Base-by-base conservation (phyloP, 768 basidiomycete species). In the Russula sp. region DNA sequence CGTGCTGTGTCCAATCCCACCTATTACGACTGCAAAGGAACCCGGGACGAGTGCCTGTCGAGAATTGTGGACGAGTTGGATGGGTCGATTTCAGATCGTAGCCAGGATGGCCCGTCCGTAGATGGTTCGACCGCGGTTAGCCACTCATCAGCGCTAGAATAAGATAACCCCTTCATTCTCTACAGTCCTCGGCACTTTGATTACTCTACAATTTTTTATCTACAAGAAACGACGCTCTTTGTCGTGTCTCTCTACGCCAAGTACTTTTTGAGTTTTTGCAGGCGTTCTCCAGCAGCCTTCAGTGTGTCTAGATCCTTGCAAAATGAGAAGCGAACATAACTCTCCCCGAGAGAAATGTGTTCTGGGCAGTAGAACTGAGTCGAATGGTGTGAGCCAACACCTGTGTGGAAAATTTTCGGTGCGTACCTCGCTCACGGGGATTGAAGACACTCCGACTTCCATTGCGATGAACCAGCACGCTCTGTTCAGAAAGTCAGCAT, bases 381-480 rank as follows among this genome's bases (percentile, higher is more conserved):
- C 31, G 57, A 45, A 59, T 55, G 44, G 5, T 18, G 31, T 50
- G 49, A 51, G 42, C 42, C 9, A 16, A 49, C 34, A 48, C 9
- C 6, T 34, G 13, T 51, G 34, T 13, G 44, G 31, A 18, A 56
- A 55, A 57, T 20, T n/a, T 70, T 82, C 70, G 37, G 40, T 51
- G 35, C 63, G 27, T 74, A 93, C 93, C 82, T 96, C 94, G 81
- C 93, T 95, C 63, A 94, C 92, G 13, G 94, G 94, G 64, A 98
- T 97, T 6, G 89, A 86, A 37, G 94, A 95, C 22, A 98, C 94
- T 7, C 92, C 91, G 48, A 96, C 74, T 72, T 94, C 89, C 73
- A 87, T 78, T 2, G 93, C 94, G 66, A 97, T 88, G 78, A 94
- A 96, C 95, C 95, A 98, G 71, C 88, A 88, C n/a, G 89, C 89